Percentiles rank a stretch among this genome's conserved stretches.
These are phyloP conservation scores for Fusarium tupiense DNA, from an alignment of 2,329 filamentous ascomycete genomes.

Conservation along the genomic window DNA sequence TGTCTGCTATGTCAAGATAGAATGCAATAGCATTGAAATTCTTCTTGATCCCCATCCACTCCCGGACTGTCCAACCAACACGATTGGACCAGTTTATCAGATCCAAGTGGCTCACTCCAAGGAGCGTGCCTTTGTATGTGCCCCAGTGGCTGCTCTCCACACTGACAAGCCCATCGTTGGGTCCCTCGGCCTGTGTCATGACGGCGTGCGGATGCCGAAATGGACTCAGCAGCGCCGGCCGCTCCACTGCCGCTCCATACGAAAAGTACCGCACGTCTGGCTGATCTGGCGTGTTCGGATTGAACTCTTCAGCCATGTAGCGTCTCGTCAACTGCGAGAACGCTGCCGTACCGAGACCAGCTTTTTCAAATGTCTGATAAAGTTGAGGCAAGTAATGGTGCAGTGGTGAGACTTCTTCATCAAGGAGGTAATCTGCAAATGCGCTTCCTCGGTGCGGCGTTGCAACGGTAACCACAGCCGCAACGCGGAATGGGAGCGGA, in stretches of 20 bases:
- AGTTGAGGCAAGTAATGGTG: slow-evolving; percentile 62
- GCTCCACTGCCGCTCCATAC: slow-evolving; percentile 63
- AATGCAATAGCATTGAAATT: slow-evolving; percentile 75
- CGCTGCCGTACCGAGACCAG: slow-evolving; percentile 67
- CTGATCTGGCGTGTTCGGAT: slow-evolving; percentile 64
- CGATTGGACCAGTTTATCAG: slow-evolving; percentile 75
- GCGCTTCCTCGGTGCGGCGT: slow-evolving; percentile 65
- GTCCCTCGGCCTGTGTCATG: slow-evolving; percentile 62
- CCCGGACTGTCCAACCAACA: slow-evolving; percentile 63
- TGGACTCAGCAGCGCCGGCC: slow-evolving; percentile 69
- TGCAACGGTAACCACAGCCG: slow-evolving; percentile 64
- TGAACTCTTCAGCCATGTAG: slow-evolving; percentile 69
- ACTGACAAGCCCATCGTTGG: slow-evolving; percentile 75
- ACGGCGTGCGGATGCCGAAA: slow-evolving; percentile 65
- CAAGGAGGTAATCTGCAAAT: slow-evolving; percentile 65
- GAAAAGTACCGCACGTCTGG: slow-evolving; percentile 68
- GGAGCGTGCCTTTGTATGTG: slow-evolving; percentile 69
- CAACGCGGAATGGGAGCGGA: slow-evolving; percentile 58
- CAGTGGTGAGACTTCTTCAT: slow-evolving; percentile 51
- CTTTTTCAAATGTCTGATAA: slow-evolving; percentile 60
- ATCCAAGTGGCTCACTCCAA: slow-evolving; percentile 70
- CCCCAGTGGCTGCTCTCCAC: slow-evolving; percentile 71
- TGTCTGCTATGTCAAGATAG: slow-evolving; percentile 73
- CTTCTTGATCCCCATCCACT: slow-evolving; percentile 61
- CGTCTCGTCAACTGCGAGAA: slow-evolving; percentile 68